Percentiles rank a stretch among this genome's conserved stretches.
These are phyloP conservation scores for Zelopaecilomyces penicillatus DNA, from an alignment of 2,329 filamentous ascomycete species.

Conservation along the genomic window DNA sequence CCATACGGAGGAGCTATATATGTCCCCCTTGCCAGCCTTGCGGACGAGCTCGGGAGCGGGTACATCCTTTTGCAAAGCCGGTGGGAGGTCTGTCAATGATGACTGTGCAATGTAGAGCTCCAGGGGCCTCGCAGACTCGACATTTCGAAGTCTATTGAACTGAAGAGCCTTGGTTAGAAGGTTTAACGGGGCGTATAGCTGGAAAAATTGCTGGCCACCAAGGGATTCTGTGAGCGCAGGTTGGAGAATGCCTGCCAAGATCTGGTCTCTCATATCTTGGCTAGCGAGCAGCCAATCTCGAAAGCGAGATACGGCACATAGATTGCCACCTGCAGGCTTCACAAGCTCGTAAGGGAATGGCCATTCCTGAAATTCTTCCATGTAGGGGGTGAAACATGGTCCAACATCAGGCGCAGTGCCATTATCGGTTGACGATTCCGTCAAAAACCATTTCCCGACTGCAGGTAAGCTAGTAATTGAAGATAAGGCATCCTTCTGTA, in stretches of 20 bases:
- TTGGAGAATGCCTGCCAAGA: slow-evolving; percentile 23
- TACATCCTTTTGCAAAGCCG: slow-evolving; percentile 52
- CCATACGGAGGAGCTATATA: slow-evolving; percentile 87
- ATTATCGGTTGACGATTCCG: neutral
- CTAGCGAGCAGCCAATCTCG: slow-evolving; percentile 19
- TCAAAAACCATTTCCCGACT: slow-evolving; percentile 49
- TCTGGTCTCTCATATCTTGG: slow-evolving; percentile 19
- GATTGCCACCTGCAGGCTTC: slow-evolving; percentile 13
- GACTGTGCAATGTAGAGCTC: slow-evolving; percentile 84
- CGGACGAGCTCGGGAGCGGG: slow-evolving; percentile 57
- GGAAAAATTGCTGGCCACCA: slow-evolving; percentile 36
- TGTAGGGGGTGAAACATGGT: slow-evolving; percentile 16
- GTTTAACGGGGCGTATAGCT: slow-evolving; percentile 52
- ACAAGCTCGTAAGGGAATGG: slow-evolving; percentile 33
- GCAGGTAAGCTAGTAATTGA: slow-evolving; percentile 37
- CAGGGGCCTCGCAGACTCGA: slow-evolving; percentile 15
- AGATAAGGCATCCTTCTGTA: slow-evolving; percentile 38
- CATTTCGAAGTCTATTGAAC: slow-evolving; percentile 31
- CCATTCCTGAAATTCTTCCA: slow-evolving; percentile 22
- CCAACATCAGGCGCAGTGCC: neutral
- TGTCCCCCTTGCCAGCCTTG: slow-evolving; percentile 62
- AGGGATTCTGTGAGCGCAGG: slow-evolving; percentile 15
- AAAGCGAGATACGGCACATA: slow-evolving; percentile 17
- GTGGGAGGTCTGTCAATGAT: slow-evolving; percentile 60
- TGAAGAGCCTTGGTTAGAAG: slow-evolving; percentile 53